phyloP scores from a whole-genome alignment of 352 stramenopile genomes.

The Phytophthora lateralis region DNA sequence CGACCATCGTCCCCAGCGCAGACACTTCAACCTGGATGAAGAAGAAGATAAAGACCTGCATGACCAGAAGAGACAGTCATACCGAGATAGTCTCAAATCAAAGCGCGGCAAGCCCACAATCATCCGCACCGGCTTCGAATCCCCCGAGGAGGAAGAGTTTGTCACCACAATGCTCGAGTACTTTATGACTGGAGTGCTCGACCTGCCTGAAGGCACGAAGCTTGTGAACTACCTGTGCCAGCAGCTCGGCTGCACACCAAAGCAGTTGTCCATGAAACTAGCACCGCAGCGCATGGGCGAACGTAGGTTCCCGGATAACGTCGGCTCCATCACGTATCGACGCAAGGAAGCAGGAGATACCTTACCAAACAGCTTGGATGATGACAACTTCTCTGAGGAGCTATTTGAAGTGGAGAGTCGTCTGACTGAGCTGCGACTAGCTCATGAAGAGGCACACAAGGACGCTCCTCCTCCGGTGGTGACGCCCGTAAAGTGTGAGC shows the following conservation, averaged over 20 bases:
- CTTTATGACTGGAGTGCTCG: conserved; percentile 63
- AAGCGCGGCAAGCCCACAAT: conserved; percentile 62
- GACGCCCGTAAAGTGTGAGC: conserved; percentile 31
- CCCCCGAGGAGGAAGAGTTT: conserved; percentile 64
- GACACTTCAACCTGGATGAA: neutral
- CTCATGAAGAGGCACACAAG: conserved; percentile 47
- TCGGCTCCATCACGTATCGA: conserved; percentile 59
- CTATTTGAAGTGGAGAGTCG: conserved; percentile 60
- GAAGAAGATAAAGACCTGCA: neutral
- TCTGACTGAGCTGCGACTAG: conserved; percentile 52
- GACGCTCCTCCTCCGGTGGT: conserved; percentile 14
- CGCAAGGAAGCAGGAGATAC: conserved; percentile 31
- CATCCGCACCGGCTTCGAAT: conserved; percentile 79
- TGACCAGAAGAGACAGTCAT: conserved; percentile 5
- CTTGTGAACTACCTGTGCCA: conserved; percentile 66
- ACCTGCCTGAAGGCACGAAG: conserved; percentile 56
- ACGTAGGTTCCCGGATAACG: conserved; percentile 61
- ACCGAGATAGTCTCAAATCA: conserved; percentile 5
- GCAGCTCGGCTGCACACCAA: conserved; percentile 56
- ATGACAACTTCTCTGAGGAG: conserved; percentile 48
- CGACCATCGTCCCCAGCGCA: neutral
- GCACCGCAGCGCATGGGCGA: conserved; percentile 57
- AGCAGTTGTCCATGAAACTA: conserved; percentile 78
- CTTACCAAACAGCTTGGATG: conserved; percentile 21
- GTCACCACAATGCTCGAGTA: conserved; percentile 64